Evolutionary conservation across 441 rosid species (phyloP), one percentile per base, ranked within the genome.

Genomic region (Syzygium malaccense): DNA sequence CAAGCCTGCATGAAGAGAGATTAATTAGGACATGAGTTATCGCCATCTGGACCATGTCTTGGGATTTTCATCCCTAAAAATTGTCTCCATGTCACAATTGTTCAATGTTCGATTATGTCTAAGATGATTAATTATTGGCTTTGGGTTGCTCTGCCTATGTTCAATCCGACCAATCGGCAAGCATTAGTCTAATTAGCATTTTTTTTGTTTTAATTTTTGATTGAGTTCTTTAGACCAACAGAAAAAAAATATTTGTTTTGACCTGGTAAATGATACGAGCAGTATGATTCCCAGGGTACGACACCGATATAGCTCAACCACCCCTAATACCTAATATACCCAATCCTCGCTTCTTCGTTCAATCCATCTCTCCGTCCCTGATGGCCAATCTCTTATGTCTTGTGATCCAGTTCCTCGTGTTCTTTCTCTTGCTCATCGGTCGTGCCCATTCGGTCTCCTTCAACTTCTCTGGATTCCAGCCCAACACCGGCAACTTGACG

Each of bases 361-460:
- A 4, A 75, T 75, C n/a, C n/a, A 23, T 75, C 83, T 41, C 51
- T 41, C n/a, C 14, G 4, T 23, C 83, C 23, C 51, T 12, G 23
- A 75, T 75, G 83, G 83, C 83, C 83, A 41, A 75, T 41, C 51
- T 75, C 51, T 75, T 51, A 3, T 41, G 83, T n/a, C 85, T 84
- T 64, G 25, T 86, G 19, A 18, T 91, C 45, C 88, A 37, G 20
- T 54, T 68, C 57, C 49, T 90, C 54, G 30, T 90, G 48, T 85
- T 86, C 88, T n/a, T 92, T 56, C 71, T 86, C n/a, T 20, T 89
- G 23, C 66, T 91, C 30, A 62, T 91, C 37, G 93, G 93, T 55
- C 64, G 51, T 83, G 94, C 91, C 86, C 88, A 53, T 30, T 91
- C 95, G 48, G 33, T 95, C 33, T 91, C 91, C 86, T 95, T 96